These are phyloP conservation scores for Sphaerulina vaccinii DNA, from an alignment of 2,329 filamentous ascomycete genomes.

Conservation along the genomic window DNA sequence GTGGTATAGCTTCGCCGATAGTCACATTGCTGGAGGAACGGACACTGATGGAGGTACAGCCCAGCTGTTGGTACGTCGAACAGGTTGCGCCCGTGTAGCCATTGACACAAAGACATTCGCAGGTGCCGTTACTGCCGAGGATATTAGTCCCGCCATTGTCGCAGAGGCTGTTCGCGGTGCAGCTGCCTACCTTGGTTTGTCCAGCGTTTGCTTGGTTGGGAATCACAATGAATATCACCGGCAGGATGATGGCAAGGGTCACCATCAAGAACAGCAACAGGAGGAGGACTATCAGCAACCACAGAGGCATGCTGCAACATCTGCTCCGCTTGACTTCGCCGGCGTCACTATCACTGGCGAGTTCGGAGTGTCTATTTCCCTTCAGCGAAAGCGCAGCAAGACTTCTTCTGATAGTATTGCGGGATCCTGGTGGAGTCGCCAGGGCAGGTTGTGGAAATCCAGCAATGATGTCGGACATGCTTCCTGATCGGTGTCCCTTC, in stretches of 20 bases:
- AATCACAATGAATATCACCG: conserved; percentile 62
- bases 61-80: conserved; percentile 49
- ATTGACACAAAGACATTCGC: conserved; percentile 84
- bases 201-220: conserved; percentile 42
- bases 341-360: conserved; percentile 34
- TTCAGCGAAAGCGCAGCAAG: conserved; percentile 12
- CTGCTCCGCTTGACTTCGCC: conserved; percentile 47
- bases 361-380: conserved; percentile 24
- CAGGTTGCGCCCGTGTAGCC: conserved; percentile 73
- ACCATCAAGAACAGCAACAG: conserved; percentile 70
- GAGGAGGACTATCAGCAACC: conserved; percentile 68
- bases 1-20: conserved; percentile 74
- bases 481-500: conserved; percentile 48
- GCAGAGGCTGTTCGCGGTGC: conserved; percentile 64
- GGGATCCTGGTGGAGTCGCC: conserved; percentile 35
- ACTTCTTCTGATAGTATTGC: conserved; percentile 13
- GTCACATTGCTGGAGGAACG: conserved; percentile 65
- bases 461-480: conserved; percentile 63
- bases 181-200: conserved; percentile 48
- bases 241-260: conserved; percentile 78
- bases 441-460: conserved; percentile 60
- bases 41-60: conserved; percentile 55
- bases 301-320: conserved; percentile 82
- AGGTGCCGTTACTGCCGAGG: conserved; percentile 58
- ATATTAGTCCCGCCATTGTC: conserved; percentile 79